These are phyloP conservation scores for Colletotrichum aenigma DNA, from an alignment of 2,329 filamentous ascomycete genomes.

Conservation along the genomic window DNA sequence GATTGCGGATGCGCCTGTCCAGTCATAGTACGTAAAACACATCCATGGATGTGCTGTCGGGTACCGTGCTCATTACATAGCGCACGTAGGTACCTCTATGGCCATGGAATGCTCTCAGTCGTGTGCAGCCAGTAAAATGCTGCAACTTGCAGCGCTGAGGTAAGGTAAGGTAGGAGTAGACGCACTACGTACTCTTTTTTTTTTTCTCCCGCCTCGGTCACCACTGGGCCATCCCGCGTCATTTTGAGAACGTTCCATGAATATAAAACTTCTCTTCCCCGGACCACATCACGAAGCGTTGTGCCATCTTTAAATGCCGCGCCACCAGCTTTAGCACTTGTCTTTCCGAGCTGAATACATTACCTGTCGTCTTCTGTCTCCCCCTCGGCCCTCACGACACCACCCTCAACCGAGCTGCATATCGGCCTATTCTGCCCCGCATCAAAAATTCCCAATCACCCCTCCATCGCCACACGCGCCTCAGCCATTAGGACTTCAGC, in stretches of 20 bases:
- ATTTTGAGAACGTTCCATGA: background rate
- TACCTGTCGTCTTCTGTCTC: background rate
- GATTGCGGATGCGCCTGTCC: background rate
- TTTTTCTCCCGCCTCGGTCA: background rate
- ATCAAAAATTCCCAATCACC: constrained; percentile 3
- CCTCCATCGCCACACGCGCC: background rate
- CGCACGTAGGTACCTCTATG: background rate
- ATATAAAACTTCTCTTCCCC: constrained; percentile 5
- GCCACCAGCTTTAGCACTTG: background rate
- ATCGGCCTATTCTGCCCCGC: background rate
- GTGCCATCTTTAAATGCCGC: background rate
- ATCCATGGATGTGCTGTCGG: background rate
- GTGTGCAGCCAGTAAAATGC: background rate
- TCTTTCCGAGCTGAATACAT: background rate
- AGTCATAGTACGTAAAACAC: background rate
- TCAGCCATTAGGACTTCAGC: background rate
- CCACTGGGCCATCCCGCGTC: constrained; percentile 2
- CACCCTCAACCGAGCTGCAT: background rate
- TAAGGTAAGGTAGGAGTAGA: background rate
- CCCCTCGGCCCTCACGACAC: background rate
- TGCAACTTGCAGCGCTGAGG: background rate
- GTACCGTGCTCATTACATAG: background rate
- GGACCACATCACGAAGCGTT: background rate
- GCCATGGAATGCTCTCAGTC: background rate
- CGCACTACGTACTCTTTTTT: background rate